These are phyloP conservation scores for Gossypium trilobum DNA, from an alignment of 441 rosid species.

Conservation along the genomic window DNA sequence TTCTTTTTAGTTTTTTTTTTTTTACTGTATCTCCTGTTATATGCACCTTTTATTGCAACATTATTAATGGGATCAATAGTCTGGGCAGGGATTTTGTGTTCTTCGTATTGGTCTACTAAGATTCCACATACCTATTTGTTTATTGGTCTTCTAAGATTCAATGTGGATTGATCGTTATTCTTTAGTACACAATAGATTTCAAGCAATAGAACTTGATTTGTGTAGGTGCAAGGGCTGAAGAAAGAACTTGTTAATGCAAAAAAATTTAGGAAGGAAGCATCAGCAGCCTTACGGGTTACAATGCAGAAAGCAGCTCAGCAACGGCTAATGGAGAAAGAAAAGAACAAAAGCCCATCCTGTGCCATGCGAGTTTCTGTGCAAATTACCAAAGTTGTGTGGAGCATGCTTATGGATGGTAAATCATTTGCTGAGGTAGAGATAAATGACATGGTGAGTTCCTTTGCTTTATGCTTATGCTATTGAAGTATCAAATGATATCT, in stretches of 20 bases:
- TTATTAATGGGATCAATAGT: background rate
- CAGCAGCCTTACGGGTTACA: slow-evolving; percentile 49
- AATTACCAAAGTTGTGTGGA: slow-evolving; percentile 79
- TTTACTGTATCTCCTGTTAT: background rate
- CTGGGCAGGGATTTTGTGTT: background rate
- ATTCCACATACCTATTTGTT: background rate
- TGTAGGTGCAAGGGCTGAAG: slow-evolving; percentile 70
- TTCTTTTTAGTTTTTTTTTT: background rate
- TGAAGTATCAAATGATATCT: background rate
- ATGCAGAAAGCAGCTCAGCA: slow-evolving; percentile 83
- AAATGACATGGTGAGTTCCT: slow-evolving; percentile 77
- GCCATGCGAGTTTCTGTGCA: slow-evolving; percentile 94
- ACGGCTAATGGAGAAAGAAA: slow-evolving; percentile 80
- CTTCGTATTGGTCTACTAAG: background rate
- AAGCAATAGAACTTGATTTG: slow-evolving; percentile 15
- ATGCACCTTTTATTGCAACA: background rate
- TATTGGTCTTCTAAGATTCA: background rate
- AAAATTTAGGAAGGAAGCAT: slow-evolving; percentile 62
- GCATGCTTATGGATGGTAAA: slow-evolving; percentile 94
- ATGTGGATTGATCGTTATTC: background rate
- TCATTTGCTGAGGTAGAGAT: slow-evolving; percentile 96
- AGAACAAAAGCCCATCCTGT: slow-evolving; percentile 89
- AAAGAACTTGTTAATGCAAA: slow-evolving; percentile 52
- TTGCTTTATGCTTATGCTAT: slow-evolving; percentile 4
- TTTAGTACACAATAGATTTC: slow-evolving; percentile 3